A percentile compares a stretch with the other conserved stretches of the same genome.
Conservation (phyloP, 2,329 filamentous ascomycete genomes). For the Juglanconis juglandina region DNA sequence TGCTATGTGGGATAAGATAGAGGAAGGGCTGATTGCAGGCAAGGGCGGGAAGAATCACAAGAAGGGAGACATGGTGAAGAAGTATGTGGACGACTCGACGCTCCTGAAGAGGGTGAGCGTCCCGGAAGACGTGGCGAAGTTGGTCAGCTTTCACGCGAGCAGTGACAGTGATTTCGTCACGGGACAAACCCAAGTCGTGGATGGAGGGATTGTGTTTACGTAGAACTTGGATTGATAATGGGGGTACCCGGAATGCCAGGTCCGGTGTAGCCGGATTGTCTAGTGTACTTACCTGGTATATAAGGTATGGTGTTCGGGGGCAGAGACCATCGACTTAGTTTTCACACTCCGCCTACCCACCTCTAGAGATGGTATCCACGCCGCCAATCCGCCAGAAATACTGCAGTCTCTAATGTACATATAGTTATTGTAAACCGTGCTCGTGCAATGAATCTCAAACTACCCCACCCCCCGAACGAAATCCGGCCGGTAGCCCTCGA, state of each 20-base stretch:
- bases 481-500: background rate
- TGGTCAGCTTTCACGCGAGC: constrained; percentile 60
- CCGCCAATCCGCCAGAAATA: too few relatives aligned
- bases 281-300: too few relatives aligned
- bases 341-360: too few relatives aligned
- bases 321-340: too few relatives aligned
- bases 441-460: too few relatives aligned
- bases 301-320: too few relatives aligned
- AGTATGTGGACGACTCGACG: constrained; percentile 51
- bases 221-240: background rate
- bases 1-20: constrained; percentile 67
- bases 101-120: constrained; percentile 55
- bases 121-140: constrained; percentile 60
- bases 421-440: too few relatives aligned
- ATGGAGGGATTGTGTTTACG: constrained; percentile 55
- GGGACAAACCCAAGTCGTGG: constrained; percentile 62
- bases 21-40: constrained; percentile 53
- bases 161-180: constrained; percentile 62
- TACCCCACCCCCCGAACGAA: too few relatives aligned
- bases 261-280: too few relatives aligned
- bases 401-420: too few relatives aligned
- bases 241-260: background rate
- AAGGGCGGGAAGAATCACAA: constrained; percentile 44
- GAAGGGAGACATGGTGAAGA: constrained; percentile 42
- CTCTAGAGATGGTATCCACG: too few relatives aligned